Evolutionary conservation across 163 green algal species (phyloP), one percentile per base, ranked within the genome.

Genomic region (Chlamydomonas reinhardtii): DNA sequence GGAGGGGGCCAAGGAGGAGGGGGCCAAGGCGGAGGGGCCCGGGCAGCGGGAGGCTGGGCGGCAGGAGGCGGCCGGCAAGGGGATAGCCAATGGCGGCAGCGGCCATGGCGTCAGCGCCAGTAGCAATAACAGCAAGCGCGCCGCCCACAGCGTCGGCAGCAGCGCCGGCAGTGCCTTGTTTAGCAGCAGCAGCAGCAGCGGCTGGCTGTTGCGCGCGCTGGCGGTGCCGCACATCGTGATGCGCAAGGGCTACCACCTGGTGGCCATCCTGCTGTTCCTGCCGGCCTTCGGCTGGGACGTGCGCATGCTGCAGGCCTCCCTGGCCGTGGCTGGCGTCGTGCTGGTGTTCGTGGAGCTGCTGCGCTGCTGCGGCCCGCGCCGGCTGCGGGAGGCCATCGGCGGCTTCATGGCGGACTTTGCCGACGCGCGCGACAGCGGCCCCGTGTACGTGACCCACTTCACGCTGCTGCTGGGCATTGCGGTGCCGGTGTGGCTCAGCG

Each of bases 391-490:
- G 16, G 79, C 85, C 62, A 81, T 87, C 20, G 72, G 73, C 35
- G 43, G 31, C 77, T 90, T 92, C 83, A 88, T 91, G 89, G 39
- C 64, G 22, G 81, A 80, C 25, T 93, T 94, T 80, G 85, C 87
- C 27, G 91, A 93, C 62, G 85, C 88, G 74, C 85, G 91, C 27
- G 90, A 93, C 82, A 69, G 76, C 22, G 91, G 91, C 0, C 76
- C 85, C 16, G 32, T 93, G 0, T 91, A 91, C 80, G 70, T 93
- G 37, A 94, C 93, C 9, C 95, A 98, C 86, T 94, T 97, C 80
- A 95, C 95, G 15, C 88, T 98, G 76, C 89, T 98, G 62, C 88
- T 96, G 22, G 95, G 95, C 34, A 94, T 96, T 71, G 95, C 95
- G 2, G 68, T 92, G 20, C 95, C 95, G 9, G 81, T 97, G 20